Evolutionary conservation across 495 filamentous ascomycete species (phyloP).

Genomic region (Wilcoxina mikolae): DNA sequence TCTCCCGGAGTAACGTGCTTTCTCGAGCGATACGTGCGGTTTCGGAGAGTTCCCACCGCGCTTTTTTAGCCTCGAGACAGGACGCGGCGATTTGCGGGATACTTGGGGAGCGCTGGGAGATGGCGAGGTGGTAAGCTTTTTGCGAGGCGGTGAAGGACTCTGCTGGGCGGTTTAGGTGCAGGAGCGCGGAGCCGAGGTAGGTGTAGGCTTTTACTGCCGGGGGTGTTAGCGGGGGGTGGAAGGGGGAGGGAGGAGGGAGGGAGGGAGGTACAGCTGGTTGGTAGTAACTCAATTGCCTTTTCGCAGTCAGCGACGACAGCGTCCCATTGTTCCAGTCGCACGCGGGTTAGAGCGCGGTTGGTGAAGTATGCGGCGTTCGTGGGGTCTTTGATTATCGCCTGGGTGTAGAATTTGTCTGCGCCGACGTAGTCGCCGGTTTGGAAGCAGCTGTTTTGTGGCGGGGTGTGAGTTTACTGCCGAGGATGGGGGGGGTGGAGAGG

Average conservation of each 20-base stretch:
- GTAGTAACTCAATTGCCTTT: slow-evolving; percentile 51
- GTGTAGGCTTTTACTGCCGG: slow-evolving; percentile 63
- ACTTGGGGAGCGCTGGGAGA: slow-evolving; percentile 34
- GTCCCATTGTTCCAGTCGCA: slow-evolving; percentile 57
- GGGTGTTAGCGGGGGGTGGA: too few species aligned
- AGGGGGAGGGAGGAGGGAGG: background rate
- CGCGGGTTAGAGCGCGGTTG: slow-evolving; percentile 75
- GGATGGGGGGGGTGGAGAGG: slow-evolving; percentile 1
- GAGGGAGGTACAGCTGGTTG: slow-evolving; percentile 32
- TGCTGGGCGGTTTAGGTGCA: slow-evolving; percentile 55
- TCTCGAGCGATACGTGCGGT: slow-evolving; percentile 37
- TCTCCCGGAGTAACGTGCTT: slow-evolving; percentile 30
- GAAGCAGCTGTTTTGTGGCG: slow-evolving; percentile 35
- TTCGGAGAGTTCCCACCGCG: slow-evolving; percentile 44
- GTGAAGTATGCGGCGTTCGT: slow-evolving; percentile 55
- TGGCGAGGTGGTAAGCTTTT: slow-evolving; percentile 58
- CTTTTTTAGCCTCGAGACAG: slow-evolving; percentile 68
- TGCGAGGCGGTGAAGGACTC: slow-evolving; percentile 59
- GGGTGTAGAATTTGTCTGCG: slow-evolving; percentile 68
- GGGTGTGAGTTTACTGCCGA: background rate
- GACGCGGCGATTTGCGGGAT: slow-evolving; percentile 49
- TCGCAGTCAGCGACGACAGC: slow-evolving; percentile 67
- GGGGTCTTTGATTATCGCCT: slow-evolving; percentile 60
- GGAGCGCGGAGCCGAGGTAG: slow-evolving; percentile 70
- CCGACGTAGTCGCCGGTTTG: slow-evolving; percentile 52